Evolutionary conservation across 345 rosid genomes (phyloP).

Genomic region (Populus tremula): DNA sequence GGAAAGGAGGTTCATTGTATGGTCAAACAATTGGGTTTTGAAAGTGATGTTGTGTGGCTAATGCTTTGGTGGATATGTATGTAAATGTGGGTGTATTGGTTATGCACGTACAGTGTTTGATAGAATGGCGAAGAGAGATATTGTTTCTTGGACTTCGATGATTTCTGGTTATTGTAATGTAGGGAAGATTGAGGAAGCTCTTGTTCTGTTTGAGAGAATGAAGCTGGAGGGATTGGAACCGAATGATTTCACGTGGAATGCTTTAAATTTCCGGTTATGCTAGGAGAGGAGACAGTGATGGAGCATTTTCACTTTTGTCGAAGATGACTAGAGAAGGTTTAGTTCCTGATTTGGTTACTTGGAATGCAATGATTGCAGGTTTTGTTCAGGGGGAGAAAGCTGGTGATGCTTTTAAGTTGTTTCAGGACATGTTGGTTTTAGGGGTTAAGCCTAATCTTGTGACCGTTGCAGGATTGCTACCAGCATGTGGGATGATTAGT

Average conservation of each 20-base stretch:
- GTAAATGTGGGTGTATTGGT: constrained; percentile 33
- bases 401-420: too few relatives aligned
- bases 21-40: constrained; percentile 26
- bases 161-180: constrained; percentile 43
- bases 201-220: constrained; percentile 39
- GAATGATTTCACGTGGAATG: constrained; percentile 49
- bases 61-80: constrained; percentile 45
- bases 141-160: constrained; percentile 52
- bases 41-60: constrained; percentile 28
- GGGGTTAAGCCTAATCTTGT: too few relatives aligned
- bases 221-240: constrained; percentile 42
- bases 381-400: too few relatives aligned
- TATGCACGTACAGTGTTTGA: constrained; percentile 41
- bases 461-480: neutral
- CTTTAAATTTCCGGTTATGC: constrained; percentile 39
- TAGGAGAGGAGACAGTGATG: constrained; percentile 37
- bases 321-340: constrained; percentile 41
- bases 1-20: constrained; percentile 42
- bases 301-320: constrained; percentile 26
- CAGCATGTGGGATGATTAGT: neutral
- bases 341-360: constrained; percentile 30
- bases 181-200: constrained; percentile 31
- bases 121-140: constrained; percentile 32
- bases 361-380: constrained; percentile 3
- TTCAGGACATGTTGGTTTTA: too few relatives aligned